Evolutionary conservation across 768 basidiomycete species (phyloP).

Genomic region (Baorangia bicolor): DNA sequence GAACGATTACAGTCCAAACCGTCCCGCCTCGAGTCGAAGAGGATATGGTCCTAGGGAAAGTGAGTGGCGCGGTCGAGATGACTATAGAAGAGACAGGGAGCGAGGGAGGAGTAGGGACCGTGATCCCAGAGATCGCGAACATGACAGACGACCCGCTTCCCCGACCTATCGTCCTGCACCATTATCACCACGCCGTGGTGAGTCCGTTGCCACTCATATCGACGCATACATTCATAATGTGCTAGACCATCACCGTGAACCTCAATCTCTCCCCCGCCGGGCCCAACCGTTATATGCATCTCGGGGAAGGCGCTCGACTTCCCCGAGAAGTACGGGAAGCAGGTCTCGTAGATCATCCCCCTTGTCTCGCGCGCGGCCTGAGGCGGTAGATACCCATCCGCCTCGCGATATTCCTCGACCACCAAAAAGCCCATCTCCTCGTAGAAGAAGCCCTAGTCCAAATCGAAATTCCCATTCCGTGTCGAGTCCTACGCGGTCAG

Average conservation of each 20-base stretch:
- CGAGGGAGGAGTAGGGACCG: conserved; percentile 24
- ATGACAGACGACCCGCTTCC: conserved; percentile 19
- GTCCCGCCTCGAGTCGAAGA: conserved; percentile 9
- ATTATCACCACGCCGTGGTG: conserved; percentile 28
- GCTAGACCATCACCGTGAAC: conserved; percentile 17
- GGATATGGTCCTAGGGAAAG: conserved; percentile 14
- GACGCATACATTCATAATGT: not conserved
- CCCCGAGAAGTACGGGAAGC: conserved; percentile 20
- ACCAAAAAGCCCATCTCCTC: conserved; percentile 15
- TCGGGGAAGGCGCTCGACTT: conserved; percentile 24
- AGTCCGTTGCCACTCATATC: not conserved
- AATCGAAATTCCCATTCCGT: not conserved
- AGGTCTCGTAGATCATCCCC: conserved; percentile 26
- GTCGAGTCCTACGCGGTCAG: conserved; percentile 13
- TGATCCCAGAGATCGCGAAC: conserved; percentile 21
- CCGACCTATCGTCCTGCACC: conserved; percentile 21
- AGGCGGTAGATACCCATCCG: conserved; percentile 7
- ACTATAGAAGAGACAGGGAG: conserved; percentile 23
- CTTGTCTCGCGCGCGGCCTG: conserved; percentile 10
- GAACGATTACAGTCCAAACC: conserved; percentile 20
- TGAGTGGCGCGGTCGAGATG: conserved; percentile 23
- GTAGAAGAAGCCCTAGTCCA: conserved; percentile 15
- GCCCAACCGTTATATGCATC: conserved; percentile 9
- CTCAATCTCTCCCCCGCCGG: conserved; percentile 15
- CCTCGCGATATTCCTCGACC: conserved; percentile 12